Percentiles rank a stretch among this genome's conserved stretches.
phyloP scores from a whole-genome alignment of 257 asterid species.

The Vinca minor region DNA sequence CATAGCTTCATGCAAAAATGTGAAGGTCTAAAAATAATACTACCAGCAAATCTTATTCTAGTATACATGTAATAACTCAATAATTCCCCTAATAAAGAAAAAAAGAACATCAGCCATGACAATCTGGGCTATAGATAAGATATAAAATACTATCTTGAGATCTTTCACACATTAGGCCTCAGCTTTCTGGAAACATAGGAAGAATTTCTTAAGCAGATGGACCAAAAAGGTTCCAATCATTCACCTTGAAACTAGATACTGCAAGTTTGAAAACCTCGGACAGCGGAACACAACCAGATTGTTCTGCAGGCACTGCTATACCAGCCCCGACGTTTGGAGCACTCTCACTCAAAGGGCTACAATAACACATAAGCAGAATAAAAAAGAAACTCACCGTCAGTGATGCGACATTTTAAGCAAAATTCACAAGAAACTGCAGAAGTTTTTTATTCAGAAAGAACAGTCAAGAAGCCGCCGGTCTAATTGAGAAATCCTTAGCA shows the following conservation, averaged over 20 bases:
- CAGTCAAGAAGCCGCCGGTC: background rate
- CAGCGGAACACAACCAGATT: constrained; percentile 68
- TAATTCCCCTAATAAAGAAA: no score
- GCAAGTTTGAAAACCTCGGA: constrained; percentile 62
- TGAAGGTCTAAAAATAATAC: no score
- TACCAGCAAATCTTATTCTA: no score
- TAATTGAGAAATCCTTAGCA: background rate
- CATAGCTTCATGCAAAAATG: no score
- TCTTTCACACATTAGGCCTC: no score
- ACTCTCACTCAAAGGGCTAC: constrained; percentile 75
- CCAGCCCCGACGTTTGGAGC: constrained; percentile 77
- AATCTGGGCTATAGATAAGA: no score
- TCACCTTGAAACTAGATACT: constrained; percentile 66
- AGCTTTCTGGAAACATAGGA: no score
- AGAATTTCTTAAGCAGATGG: constrained; percentile 28
- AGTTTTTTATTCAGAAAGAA: no score
- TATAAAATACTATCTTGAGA: no score
- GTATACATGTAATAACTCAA: no score
- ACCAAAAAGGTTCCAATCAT: constrained; percentile 73
- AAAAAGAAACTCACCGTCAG: background rate
- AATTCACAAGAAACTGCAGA: background rate
- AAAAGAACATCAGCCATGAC: no score
- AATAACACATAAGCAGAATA: constrained; percentile 12
- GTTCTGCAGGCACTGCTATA: constrained; percentile 56
- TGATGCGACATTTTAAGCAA: background rate